These are phyloP conservation scores for Chlamydomonas sp. DNA, from an alignment of 139 green algal species.

Conservation along the genomic window DNA sequence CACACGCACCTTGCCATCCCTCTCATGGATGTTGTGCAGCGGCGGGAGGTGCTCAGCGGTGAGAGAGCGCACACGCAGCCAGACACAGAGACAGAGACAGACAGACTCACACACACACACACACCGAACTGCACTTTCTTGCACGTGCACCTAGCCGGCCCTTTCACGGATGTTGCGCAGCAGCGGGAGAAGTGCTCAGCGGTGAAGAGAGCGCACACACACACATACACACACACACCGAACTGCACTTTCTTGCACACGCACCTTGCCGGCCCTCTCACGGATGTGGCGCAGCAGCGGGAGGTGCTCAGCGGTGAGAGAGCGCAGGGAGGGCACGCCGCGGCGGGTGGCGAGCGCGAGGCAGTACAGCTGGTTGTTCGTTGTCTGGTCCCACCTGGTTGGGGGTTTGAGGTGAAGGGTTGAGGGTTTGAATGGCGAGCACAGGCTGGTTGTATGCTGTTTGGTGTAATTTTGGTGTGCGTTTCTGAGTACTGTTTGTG, in stretches of 20 bases:
- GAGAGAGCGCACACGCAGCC: slow-evolving; percentile 45
- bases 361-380: slow-evolving; percentile 49
- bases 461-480: neutral
- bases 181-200: slow-evolving; percentile 30
- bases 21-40: slow-evolving; percentile 40
- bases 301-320: slow-evolving; percentile 32
- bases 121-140: too few relatives aligned
- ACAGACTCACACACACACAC: too few relatives aligned
- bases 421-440: neutral
- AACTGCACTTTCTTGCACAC: too few relatives aligned
- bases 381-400: slow-evolving; percentile 19
- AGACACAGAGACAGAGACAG: too few relatives aligned
- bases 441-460: neutral
- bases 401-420: neutral
- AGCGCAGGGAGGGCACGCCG: slow-evolving; percentile 36
- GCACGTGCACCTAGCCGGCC: slow-evolving; percentile 16
- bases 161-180: slow-evolving; percentile 31
- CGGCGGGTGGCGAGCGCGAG: slow-evolving; percentile 34
- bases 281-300: slow-evolving; percentile 46
- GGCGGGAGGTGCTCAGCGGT: slow-evolving; percentile 30
- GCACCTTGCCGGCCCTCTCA: slow-evolving; percentile 23
- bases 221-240: neutral
- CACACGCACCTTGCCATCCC: slow-evolving; percentile 10
- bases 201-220: neutral
- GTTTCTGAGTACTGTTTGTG: neutral